Conservation (phyloP, 2,329 filamentous ascomycete genomes). For the Stachybotrys chartarum region DNA sequence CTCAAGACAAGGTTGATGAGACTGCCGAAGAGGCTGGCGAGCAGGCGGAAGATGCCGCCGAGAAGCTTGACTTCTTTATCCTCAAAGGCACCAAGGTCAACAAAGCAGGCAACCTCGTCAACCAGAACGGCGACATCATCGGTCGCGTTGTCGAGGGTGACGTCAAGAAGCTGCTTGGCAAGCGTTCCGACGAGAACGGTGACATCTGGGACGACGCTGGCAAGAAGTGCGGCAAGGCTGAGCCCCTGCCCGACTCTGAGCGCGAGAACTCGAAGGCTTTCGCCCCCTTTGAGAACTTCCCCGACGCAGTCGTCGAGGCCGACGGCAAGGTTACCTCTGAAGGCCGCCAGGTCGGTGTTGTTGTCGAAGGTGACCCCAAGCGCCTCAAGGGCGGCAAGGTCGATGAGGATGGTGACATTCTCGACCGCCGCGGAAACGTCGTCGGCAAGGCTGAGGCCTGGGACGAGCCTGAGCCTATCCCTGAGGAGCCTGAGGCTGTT, state of each 20-base stretch:
- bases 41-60: slow-evolving; percentile 9
- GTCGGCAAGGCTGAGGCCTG: slow-evolving; percentile 63
- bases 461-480: slow-evolving; percentile 41
- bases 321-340: slow-evolving; percentile 45
- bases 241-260: slow-evolving; percentile 48
- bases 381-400: slow-evolving; percentile 58
- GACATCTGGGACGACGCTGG: slow-evolving; percentile 66
- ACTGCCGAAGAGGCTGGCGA: slow-evolving; percentile 6
- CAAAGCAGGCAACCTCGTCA: slow-evolving; percentile 51
- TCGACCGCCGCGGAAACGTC: slow-evolving; percentile 60
- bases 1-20: slow-evolving; percentile 4
- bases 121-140: slow-evolving; percentile 44
- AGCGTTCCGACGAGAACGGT: slow-evolving; percentile 57
- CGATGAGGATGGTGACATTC: slow-evolving; percentile 61
- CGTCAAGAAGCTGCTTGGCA: slow-evolving; percentile 55
- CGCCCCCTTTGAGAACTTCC: slow-evolving; percentile 52
- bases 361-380: slow-evolving; percentile 58
- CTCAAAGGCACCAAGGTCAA: slow-evolving; percentile 51
- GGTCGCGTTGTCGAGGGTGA: slow-evolving; percentile 60
- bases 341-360: slow-evolving; percentile 49
- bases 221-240: slow-evolving; percentile 59
- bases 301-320: slow-evolving; percentile 43
- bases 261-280: slow-evolving; percentile 38
- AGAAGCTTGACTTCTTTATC: slow-evolving; percentile 35
- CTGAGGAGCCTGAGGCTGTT: slow-evolving; percentile 47